Percentiles rank a stretch among this genome's conserved stretches.
Conservation (phyloP, 768 basidiomycete species). For the Suillus spraguei region DNA sequence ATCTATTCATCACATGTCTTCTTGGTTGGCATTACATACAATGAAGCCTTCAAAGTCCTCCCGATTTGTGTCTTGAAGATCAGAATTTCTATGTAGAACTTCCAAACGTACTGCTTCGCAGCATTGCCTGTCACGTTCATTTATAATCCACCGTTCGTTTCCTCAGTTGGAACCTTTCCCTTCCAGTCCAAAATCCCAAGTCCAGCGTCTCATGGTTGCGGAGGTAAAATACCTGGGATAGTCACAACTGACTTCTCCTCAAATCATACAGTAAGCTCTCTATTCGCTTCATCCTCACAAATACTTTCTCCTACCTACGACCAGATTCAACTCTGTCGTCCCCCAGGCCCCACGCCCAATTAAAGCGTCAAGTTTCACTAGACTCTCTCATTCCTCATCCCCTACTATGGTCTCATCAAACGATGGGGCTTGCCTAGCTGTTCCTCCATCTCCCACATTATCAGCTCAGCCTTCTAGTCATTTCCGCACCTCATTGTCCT, state of each 20-base stretch:
- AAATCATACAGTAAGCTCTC: slow-evolving; percentile 9
- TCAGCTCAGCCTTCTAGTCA: slow-evolving; percentile 66
- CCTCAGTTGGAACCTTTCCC: not conserved
- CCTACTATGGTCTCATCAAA: slow-evolving; percentile 39
- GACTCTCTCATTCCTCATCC: slow-evolving; percentile 36
- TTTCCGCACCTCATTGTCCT: slow-evolving; percentile 54
- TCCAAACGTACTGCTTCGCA: slow-evolving; percentile 15
- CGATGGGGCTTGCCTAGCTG: slow-evolving; percentile 41
- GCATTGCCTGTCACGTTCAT: not conserved
- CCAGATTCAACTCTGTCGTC: slow-evolving; percentile 26
- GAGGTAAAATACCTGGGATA: slow-evolving; percentile 34
- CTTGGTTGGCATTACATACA: not conserved
- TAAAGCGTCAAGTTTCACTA: slow-evolving; percentile 26
- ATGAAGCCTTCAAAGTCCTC: not conserved
- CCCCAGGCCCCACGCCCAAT: slow-evolving; percentile 9
- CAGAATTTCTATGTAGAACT: slow-evolving; percentile 25
- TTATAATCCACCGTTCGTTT: not conserved
- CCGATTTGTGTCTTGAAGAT: slow-evolving; percentile 2
- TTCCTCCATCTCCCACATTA: slow-evolving; percentile 77
- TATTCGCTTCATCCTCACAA: not conserved
- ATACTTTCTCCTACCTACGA: not conserved
- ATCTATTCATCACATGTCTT: not conserved
- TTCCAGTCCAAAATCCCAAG: not conserved
- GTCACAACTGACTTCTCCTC: slow-evolving; percentile 39
- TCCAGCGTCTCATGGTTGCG: slow-evolving; percentile 18